phyloP scores from a whole-genome alignment of 192 early-diverging fungal genomes.

The Linderina pennispora region DNA sequence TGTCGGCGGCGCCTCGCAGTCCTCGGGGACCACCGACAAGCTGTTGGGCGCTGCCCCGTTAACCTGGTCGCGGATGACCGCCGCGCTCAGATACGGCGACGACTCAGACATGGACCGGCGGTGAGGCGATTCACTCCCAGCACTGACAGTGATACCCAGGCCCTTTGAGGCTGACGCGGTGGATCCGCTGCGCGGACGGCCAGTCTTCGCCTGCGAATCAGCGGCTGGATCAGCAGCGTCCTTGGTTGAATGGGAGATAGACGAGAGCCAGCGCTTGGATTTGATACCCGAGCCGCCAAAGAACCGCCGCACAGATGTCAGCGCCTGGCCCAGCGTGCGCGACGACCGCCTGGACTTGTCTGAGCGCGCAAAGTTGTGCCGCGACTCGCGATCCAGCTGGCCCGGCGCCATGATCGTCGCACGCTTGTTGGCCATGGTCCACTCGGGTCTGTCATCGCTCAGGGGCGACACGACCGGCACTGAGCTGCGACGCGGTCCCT shows the following conservation, averaged over 20 bases:
- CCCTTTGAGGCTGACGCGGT: conserved; percentile 4
- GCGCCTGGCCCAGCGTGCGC: conserved; percentile 33
- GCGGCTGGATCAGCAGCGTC: conserved; percentile 14
- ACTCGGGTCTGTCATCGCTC: conserved; percentile 15
- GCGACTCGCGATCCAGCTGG: conserved; percentile 17
- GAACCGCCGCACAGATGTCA: conserved; percentile 43
- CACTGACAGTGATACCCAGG: conserved; percentile 20
- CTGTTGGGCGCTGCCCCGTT: conserved; percentile 11
- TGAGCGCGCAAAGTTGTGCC: conserved; percentile 11
- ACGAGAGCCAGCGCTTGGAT: conserved; percentile 39
- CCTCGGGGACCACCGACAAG: conserved; percentile 35
- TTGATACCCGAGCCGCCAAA: conserved; percentile 14
- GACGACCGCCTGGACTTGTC: conserved; percentile 28
- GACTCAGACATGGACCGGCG: conserved; percentile 44
- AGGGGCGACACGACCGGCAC: conserved; percentile 25
- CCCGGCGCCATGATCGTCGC: conserved; percentile 39
- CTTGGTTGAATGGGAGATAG: conserved; percentile 6
- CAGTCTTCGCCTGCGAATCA: conserved; percentile 3
- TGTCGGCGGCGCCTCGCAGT: conserved; percentile 10
- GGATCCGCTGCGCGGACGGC: conserved; percentile 18
- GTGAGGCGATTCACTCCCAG: conserved; percentile 13
- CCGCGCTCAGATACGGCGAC: conserved; percentile 33
- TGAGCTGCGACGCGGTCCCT: conserved; percentile 36
- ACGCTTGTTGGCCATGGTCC: conserved; percentile 25
- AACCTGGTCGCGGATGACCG: conserved; percentile 24